Evolutionary conservation across 2,329 filamentous ascomycete genomes (phyloP).

Genomic region (Incumbomyces delicatus): DNA sequence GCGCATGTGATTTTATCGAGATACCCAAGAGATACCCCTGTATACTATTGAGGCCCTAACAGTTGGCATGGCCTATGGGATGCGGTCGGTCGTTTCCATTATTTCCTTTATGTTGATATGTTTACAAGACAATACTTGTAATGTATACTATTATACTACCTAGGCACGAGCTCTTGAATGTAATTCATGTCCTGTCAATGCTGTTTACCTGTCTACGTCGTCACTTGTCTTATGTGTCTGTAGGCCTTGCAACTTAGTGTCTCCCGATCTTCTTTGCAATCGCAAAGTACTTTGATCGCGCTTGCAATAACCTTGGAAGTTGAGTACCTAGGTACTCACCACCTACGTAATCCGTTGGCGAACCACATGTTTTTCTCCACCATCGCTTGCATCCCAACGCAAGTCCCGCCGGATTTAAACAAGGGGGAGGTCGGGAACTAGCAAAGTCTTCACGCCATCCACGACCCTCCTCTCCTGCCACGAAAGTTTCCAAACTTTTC

Average conservation of each 20-base stretch:
- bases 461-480: too few species aligned
- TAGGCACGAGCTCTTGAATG: too few species aligned
- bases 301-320: too few species aligned
- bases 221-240: background rate
- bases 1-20: background rate
- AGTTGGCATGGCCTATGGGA: slow-evolving; percentile 4
- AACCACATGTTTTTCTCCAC: background rate
- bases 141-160: background rate
- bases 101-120: too few species aligned
- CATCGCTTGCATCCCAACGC: background rate
- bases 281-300: too few species aligned
- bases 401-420: background rate
- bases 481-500: too few species aligned
- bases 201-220: background rate
- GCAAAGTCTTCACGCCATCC: too few species aligned
- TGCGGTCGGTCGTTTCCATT: background rate
- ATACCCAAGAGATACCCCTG: slow-evolving; percentile 6
- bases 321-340: background rate
- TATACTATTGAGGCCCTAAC: slow-evolving; percentile 2
- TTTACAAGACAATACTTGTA: background rate
- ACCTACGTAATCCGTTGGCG: slow-evolving; percentile 2
- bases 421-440: background rate
- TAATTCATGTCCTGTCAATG: background rate
- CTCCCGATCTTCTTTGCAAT: too few species aligned
- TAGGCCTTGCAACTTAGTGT: too few species aligned